Percentiles rank a stretch among this genome's conserved stretches.
Evolutionary conservation across 352 stramenopile genomes (phyloP).

Genomic region (Pythium scleroteichum): DNA sequence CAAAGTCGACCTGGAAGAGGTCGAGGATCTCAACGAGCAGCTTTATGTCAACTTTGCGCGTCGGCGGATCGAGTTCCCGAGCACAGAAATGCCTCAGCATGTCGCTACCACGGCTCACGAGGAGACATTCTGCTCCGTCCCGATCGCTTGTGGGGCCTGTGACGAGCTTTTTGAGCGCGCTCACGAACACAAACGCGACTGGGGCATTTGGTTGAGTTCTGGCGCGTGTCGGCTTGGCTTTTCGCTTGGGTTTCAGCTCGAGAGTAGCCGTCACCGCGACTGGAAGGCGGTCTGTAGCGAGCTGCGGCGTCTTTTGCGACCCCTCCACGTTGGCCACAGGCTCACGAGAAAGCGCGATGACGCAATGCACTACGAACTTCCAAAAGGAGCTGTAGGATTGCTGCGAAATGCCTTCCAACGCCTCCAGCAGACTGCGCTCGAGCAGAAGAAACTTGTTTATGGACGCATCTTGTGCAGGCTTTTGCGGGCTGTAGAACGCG

Average conservation of each 20-base stretch:
- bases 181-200: slow-evolving; percentile 56
- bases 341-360: slow-evolving; percentile 40
- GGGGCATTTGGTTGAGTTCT: slow-evolving; percentile 43
- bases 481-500: slow-evolving; percentile 28
- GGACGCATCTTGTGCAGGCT: slow-evolving; percentile 12
- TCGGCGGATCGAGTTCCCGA: slow-evolving; percentile 12
- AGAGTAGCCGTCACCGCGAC: background rate
- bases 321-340: background rate
- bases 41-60: slow-evolving; percentile 38
- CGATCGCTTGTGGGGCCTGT: background rate
- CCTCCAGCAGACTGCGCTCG: slow-evolving; percentile 35
- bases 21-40: slow-evolving; percentile 61
- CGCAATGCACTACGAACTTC: slow-evolving; percentile 39
- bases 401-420: slow-evolving; percentile 23
- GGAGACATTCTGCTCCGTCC: slow-evolving; percentile 9
- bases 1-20: slow-evolving; percentile 48
- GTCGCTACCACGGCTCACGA: slow-evolving; percentile 30
- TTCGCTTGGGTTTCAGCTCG: slow-evolving; percentile 38
- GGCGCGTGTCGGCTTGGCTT: slow-evolving; percentile 20
- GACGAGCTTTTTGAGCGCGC: slow-evolving; percentile 44
- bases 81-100: slow-evolving; percentile 39
- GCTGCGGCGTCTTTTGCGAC: background rate
- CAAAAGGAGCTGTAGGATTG: slow-evolving; percentile 27
- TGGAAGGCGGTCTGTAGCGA: background rate
- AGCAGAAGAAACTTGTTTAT: slow-evolving; percentile 59